Base-by-base conservation (phyloP, 306 rosid species). In the Psophocarpus tetragonolobus region DNA sequence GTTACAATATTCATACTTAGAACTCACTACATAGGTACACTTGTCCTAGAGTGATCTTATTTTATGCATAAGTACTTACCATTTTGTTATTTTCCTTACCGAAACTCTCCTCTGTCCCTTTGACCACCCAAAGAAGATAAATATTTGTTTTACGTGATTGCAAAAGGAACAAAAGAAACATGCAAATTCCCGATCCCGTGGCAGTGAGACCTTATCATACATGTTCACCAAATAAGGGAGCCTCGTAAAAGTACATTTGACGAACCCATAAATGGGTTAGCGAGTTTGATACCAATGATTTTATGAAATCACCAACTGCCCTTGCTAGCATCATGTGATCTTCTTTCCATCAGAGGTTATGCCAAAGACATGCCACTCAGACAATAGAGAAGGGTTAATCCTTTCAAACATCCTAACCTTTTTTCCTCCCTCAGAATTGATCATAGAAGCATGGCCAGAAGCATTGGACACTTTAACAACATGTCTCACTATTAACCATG, bases 301-400 rank as follows among this genome's bases (percentile, higher is more conserved):
- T 88, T 0, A 90, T 88, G 83, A 88, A 88, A 45, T 88, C 92
- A 0, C 92, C 90, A 0, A 84, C 90, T 0, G 90, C 90, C 63
- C 92, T 88, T 0, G 90, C 92, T 1, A 88, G 74, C 90, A 86
- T 88, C 85, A 88, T 80, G 77, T 88, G 92, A 23, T 77, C 88
- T 17, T 77, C 26, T 74, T 73, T 20, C 80, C 87, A 13, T 86
- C 85, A 1, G 88, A 88, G 35, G 86, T 88, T 61, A 88, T 86
- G 0, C 90, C 90, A 10, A 88, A 88, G 1, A 90, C 90, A 8
- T 86, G 92, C 92, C 92, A 86, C 30, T 88, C 90, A 0, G 90
- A 86, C 0, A 88, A 36, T 1, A 86, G 92, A 0, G 88, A 86
- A 4, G 86, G 90, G 45, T 90, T 88, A 14, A 88, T 86, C 58